phyloP scores from a whole-genome alignment of 495 filamentous ascomycete genomes.

The Neurospora sp. region DNA sequence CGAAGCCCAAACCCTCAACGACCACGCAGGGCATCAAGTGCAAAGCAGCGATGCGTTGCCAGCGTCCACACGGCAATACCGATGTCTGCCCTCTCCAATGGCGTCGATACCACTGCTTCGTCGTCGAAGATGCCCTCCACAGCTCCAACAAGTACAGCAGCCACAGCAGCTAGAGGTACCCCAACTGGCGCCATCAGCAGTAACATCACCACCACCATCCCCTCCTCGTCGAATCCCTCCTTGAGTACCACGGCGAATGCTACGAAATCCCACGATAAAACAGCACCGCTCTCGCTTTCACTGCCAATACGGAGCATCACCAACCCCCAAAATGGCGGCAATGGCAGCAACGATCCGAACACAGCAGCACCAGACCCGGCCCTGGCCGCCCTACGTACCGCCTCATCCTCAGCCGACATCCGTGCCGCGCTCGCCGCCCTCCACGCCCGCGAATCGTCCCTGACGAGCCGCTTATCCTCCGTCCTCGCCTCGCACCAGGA shows the following conservation, averaged over 20 bases:
- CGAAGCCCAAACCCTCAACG: neutral
- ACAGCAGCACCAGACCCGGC: constrained; percentile 9
- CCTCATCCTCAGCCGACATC: constrained; percentile 67
- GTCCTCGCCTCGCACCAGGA: constrained; percentile 73
- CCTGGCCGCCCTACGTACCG: constrained; percentile 46
- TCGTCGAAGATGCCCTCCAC: constrained; percentile 14
- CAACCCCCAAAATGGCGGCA: neutral
- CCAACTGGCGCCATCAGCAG: constrained; percentile 1
- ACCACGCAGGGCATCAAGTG: neutral
- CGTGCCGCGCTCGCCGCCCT: constrained; percentile 63
- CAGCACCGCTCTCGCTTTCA: neutral
- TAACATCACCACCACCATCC: constrained; percentile 1
- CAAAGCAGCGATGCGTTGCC: constrained; percentile 24
- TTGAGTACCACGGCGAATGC: neutral
- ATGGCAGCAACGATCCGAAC: neutral
- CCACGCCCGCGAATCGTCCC: constrained; percentile 59
- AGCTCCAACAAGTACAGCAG: constrained; percentile 1
- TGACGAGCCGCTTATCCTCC: constrained; percentile 63
- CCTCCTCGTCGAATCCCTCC: neutral
- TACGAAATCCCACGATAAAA: neutral
- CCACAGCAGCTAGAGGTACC: constrained; percentile 1
- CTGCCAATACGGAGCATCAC: neutral
- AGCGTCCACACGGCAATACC: constrained; percentile 15
- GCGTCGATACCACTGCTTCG: constrained; percentile 18
- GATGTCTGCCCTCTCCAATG: constrained; percentile 31